A percentile compares a stretch with the other conserved stretches of the same genome.
Conservation (phyloP, 2,329 filamentous ascomycete genomes). For the Fusarium siculi region DNA sequence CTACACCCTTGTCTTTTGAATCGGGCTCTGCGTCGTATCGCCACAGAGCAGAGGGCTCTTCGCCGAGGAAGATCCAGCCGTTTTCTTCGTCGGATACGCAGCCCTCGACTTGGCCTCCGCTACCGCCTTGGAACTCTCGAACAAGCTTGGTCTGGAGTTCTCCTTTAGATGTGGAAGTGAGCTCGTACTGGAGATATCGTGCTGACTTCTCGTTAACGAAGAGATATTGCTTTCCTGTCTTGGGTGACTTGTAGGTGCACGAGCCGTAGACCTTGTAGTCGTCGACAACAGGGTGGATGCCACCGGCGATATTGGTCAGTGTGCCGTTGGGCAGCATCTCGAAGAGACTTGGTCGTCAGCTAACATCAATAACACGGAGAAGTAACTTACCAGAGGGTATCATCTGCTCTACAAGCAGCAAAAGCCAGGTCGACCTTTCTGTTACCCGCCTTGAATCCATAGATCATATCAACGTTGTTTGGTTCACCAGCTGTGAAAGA, state of each 20-base stretch:
- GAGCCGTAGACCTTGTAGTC: constrained; percentile 63
- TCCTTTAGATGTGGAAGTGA: constrained; percentile 54
- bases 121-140: constrained; percentile 61
- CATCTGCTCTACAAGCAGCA: constrained; percentile 61
- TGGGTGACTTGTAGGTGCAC: constrained; percentile 60
- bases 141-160: constrained; percentile 59
- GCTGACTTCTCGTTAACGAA: constrained; percentile 66
- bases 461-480: constrained; percentile 66
- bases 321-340: constrained; percentile 60
- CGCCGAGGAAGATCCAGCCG: constrained; percentile 61
- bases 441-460: constrained; percentile 56
- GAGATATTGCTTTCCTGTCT: constrained; percentile 60
- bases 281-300: constrained; percentile 56
- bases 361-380: neutral
- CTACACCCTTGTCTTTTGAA: constrained; percentile 47
- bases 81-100: constrained; percentile 64
- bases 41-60: constrained; percentile 64
- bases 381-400: constrained; percentile 60
- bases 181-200: constrained; percentile 64
- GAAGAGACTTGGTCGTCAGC: constrained; percentile 54
- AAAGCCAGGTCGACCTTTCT: constrained; percentile 60
- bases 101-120: constrained; percentile 64
- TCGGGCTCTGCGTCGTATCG: constrained; percentile 62
- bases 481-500: constrained; percentile 58
- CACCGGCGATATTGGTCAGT: constrained; percentile 55